These are phyloP conservation scores for Schwanniomyces polymorphus DNA, from an alignment of 805 yeast species.

Conservation along the genomic window DNA sequence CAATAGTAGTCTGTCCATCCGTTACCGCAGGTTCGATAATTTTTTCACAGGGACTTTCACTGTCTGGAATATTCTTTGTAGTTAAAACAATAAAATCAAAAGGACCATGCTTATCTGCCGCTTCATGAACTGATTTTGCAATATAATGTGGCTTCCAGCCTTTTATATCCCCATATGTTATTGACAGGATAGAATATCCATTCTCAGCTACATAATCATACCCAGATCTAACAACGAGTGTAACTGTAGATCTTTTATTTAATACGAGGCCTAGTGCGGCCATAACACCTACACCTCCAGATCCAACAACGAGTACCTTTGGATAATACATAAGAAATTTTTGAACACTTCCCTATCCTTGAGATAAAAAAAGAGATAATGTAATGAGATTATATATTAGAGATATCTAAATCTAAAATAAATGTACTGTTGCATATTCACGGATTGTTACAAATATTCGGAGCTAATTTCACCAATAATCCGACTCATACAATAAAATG, in stretches of 20 bases:
- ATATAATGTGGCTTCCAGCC: conserved; percentile 18
- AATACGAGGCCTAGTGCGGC: conserved; percentile 29
- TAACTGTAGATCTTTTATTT: conserved; percentile 23
- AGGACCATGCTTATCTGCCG: conserved; percentile 20
- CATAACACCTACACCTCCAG: conserved; percentile 39
- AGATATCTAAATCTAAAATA: too few relatives aligned
- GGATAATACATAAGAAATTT: neutral
- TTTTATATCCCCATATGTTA: conserved; percentile 22
- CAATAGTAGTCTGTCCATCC: conserved; percentile 15
- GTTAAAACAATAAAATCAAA: conserved; percentile 31
- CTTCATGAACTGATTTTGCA: conserved; percentile 19
- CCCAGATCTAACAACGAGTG: conserved; percentile 33
- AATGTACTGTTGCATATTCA: too few relatives aligned
- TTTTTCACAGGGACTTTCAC: conserved; percentile 18
- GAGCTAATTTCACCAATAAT: too few relatives aligned
- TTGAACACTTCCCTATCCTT: neutral
- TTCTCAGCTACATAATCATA: conserved; percentile 21
- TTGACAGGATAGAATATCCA: conserved; percentile 31
- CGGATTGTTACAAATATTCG: too few relatives aligned
- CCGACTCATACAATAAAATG: too few relatives aligned
- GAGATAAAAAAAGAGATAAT: neutral
- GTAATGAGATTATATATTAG: too few relatives aligned
- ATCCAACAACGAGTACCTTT: conserved; percentile 30
- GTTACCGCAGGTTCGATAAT: conserved; percentile 14
- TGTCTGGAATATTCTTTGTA: conserved; percentile 33